Evolutionary conservation across 129 eudicot species (phyloP), one percentile per base, ranked within the genome.

Genomic region (Helichrysum umbraculigerum): DNA sequence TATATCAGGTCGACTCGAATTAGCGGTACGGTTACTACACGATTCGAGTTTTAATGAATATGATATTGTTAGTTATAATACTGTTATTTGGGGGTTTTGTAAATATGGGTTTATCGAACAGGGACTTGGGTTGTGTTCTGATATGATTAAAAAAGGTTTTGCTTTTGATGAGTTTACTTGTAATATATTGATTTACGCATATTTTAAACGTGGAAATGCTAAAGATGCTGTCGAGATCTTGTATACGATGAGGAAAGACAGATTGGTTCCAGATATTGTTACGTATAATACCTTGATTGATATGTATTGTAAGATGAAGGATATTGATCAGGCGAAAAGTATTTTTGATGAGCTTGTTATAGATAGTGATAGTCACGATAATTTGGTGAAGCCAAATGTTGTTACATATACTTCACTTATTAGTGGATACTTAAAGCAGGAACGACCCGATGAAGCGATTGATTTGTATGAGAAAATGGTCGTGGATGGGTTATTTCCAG

Each of bases 71-170:
- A 85, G 82, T 83, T 95, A 95, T 77, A 95, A 95, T 84, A 95
- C 88, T 81, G 87, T 95, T 22, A 89, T 95, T n/a, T 82, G 92
- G 96, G 99, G 96, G 16, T 82, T 95, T 67, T 95, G 96, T 80
- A 85, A 60, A 81, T 64, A 62, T 44, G 84, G 93, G 56, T 71
- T 68, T 67, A 87, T 80, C 29, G 83, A 86, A 64, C 78, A 75
- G 79, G 97, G 91, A 19, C 87, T 91, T 20, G 97, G 96, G 47
- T 73, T 90, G 76, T 87, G 88, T 72, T 82, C 97, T 63, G 89
- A 86, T 51, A 91, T 95, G 95, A 35, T 95, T 19, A 91, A 91
- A 79, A 91, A 76, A 74, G 94, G 89, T 63, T 68, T 89, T 39
- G 16, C 50, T 72, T 75, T 77, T 83, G 94, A 95, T 81, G 72